A percentile compares a stretch with the other conserved stretches of the same genome.
These are phyloP conservation scores for Bonia amplexicaulis DNA, from an alignment of 176 grass and related monocot genomes.

Conservation along the genomic window DNA sequence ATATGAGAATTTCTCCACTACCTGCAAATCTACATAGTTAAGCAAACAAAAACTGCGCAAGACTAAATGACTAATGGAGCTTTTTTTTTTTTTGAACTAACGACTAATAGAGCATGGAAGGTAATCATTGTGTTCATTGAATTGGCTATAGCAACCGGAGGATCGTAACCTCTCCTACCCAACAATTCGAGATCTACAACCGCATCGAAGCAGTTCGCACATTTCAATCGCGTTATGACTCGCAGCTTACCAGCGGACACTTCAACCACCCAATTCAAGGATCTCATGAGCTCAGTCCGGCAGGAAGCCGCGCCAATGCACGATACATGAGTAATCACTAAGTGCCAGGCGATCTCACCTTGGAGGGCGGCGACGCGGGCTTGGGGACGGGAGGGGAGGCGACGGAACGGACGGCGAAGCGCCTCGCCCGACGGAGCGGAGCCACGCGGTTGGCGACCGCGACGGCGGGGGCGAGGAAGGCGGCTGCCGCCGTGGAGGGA, in stretches of 20 bases:
- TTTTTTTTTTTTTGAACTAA: too few relatives aligned
- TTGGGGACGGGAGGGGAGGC: constrained; percentile 50
- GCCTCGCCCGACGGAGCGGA: constrained; percentile 18
- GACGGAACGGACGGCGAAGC: constrained; percentile 53
- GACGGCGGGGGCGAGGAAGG: constrained; percentile 26
- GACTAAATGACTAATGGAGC: background rate
- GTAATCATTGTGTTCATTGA: background rate
- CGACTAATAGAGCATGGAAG: background rate
- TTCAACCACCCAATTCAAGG: background rate
- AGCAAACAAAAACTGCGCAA: background rate
- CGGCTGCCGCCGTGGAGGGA: constrained; percentile 10
- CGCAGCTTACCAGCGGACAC: background rate
- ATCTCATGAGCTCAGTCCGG: background rate
- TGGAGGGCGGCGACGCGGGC: constrained; percentile 42
- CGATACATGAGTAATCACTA: background rate
- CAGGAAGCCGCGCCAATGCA: background rate
- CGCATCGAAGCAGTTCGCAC: background rate
- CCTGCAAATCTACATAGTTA: background rate
- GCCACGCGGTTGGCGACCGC: constrained; percentile 7
- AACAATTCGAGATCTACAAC: background rate
- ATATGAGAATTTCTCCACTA: background rate
- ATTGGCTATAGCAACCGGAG: background rate
- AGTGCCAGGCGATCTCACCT: constrained; percentile 37
- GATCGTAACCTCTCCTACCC: background rate
- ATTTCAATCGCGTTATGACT: background rate